Evolutionary conservation across 2,329 filamentous ascomycete species (phyloP), one percentile per base, ranked within the genome.

Genomic region (Teratosphaeria zuluensis): DNA sequence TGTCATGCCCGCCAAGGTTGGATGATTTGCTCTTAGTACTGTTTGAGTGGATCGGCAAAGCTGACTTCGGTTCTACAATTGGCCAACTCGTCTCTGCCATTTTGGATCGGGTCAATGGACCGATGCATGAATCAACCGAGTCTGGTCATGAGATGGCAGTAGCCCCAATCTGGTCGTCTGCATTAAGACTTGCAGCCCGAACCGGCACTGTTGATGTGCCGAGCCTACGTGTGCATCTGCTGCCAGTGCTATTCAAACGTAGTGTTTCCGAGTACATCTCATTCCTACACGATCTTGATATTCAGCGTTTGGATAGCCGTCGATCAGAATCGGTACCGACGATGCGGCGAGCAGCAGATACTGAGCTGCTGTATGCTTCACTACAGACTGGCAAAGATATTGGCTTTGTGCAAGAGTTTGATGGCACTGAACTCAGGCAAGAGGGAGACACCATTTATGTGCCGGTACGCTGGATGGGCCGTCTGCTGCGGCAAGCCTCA

Each of bases 391-490:
- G 76, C 5, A 79, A 79, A 64, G 76, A 78, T 52, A 61, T 77
- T n/a, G 77, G 75, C 0, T 66, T 80, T 12, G 63, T 80, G 19
- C 66, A 70, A 19, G 76, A 78, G 53, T 68, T 67, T 1, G 65
- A 68, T 2, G 55, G 51, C 7, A 48, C 48, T 7, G 28, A 55
- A 12, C 59, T 68, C 4, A 58, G 28, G 60, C 64, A 16, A 59
- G 65, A 33, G 64, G 67, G 61, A 5, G 54, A 53, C 58, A 62
- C 79, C 83, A 73, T 78, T 78, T 51, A 83, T 83, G 66, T 76
- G 84, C 69, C 65, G 78, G 84, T 76, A 32, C 61, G 62, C 14
- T 63, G 73, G 1, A 73, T 77, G 19, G 69, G 68, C n/a, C 58
- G 60, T 3, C 73, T 78, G 60, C 66, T 78, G 51, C 65, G 68